Base-by-base conservation (phyloP, 306 rosid genomes). In the Prunus mira region DNA sequence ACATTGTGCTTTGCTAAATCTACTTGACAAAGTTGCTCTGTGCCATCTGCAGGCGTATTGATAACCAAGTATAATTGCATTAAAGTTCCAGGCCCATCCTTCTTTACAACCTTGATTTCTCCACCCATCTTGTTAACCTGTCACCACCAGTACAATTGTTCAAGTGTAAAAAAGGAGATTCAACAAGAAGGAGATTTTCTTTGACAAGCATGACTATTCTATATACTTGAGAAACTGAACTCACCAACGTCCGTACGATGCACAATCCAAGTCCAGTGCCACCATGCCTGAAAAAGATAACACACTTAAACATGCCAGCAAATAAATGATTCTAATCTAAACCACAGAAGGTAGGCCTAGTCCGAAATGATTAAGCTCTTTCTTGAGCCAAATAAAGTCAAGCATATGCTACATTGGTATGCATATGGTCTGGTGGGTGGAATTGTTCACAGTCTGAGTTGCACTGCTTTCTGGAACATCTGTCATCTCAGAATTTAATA, bases 181-280 rank as follows among this genome's bases (percentile, higher is more conserved):
- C 41, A 38, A 34, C 56, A 75, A 45, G 52, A 72, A 45, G 52
- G 38, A 50, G 43, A 71, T 55, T 72, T 67, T 61, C 80, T 60
- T 73, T 76, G 52, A 63, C 32, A 77, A 19, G 46, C 67, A 38
- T 69, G 66, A 82, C 80, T 65, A 51, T 70, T 73, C 57, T 9
- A 56, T 46, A 62, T 34, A 71, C 49, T 30, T 19, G 19, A 76
- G 71, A 69, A 22, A 30, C 46, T 13, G 55, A 81, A 87, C 97
- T 86, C 72, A 94, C 99, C 99, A 96, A 64, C 66, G 96, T 92
- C 81, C 97, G 85, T 17, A 96, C 99, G 6, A 96, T 96, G 89
- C 98, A 96, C 56, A 96, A 93, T 77, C 99, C 99, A 62, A 96
- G 99, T 61, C 99, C 99, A 43, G 98, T 96, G 82, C 99, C 99